These are phyloP conservation scores for Colletotrichum destructivum DNA, from an alignment of 2,329 filamentous ascomycete species.

Conservation along the genomic window DNA sequence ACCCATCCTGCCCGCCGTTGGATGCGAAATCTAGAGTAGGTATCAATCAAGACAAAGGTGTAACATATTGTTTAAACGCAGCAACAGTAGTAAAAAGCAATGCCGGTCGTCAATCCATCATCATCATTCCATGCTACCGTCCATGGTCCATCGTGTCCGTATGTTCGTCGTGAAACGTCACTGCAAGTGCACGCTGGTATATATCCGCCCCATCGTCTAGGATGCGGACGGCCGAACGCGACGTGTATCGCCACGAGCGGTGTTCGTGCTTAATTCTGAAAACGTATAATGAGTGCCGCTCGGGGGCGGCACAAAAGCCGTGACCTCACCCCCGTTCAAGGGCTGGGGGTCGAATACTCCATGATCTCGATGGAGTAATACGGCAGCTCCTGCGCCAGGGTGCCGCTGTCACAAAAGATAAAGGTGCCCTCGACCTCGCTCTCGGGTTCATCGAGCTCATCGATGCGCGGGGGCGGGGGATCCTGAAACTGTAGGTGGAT, in stretches of 20 bases:
- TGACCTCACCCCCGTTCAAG: constrained; percentile 11
- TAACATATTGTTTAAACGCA: background rate
- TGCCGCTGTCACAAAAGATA: constrained; percentile 45
- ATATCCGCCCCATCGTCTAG: background rate
- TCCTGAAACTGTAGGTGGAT: constrained; percentile 62
- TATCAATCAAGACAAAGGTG: background rate
- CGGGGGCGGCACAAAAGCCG: background rate
- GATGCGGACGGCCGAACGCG: constrained; percentile 11
- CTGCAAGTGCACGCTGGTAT: background rate
- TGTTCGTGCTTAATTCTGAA: constrained; percentile 4
- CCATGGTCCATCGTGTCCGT: background rate
- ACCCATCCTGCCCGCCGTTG: background rate
- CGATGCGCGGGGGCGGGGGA: constrained; percentile 65
- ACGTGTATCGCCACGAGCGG: constrained; percentile 11
- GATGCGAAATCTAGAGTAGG: constrained; percentile 19
- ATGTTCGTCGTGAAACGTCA: constrained; percentile 18
- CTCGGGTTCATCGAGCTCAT: constrained; percentile 68
- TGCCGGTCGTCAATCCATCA: constrained; percentile 16
- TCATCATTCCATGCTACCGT: constrained; percentile 10
- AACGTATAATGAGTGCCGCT: constrained; percentile 21
- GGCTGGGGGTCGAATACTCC: constrained; percentile 51
- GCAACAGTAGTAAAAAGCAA: background rate
- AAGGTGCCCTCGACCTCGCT: constrained; percentile 56
- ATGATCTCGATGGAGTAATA: constrained; percentile 67
- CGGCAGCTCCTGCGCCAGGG: constrained; percentile 65